Percentiles rank a stretch among this genome's conserved stretches.
These are phyloP conservation scores for Musa itinerans DNA, from an alignment of 176 grass and related monocot species.

Conservation along the genomic window DNA sequence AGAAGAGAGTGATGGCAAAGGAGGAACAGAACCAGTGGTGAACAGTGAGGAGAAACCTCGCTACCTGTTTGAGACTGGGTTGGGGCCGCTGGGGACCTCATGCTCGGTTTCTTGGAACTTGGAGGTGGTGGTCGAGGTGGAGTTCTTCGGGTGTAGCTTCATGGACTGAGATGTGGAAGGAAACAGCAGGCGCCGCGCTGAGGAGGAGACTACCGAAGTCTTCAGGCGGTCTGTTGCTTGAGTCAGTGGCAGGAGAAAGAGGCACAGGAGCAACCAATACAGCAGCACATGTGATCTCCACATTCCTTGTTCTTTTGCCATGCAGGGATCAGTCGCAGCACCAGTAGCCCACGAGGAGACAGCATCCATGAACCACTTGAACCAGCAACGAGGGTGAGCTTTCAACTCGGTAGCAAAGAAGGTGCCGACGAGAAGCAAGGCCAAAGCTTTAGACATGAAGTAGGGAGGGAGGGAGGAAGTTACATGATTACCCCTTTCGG, in stretches of 20 bases:
- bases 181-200: neutral
- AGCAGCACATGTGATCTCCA: neutral
- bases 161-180: neutral
- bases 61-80: conserved; percentile 2
- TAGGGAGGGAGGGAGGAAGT: too few species aligned
- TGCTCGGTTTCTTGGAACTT: neutral
- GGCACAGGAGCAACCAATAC: neutral
- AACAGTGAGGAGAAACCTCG: neutral
- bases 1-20: too few species aligned
- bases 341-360: too few species aligned
- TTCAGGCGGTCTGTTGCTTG: neutral
- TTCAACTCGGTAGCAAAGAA: too few species aligned
- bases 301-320: neutral
- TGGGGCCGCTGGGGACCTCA: neutral
- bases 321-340: neutral
- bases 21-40: too few species aligned
- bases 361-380: neutral
- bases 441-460: too few species aligned
- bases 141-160: too few species aligned
- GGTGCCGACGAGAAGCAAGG: too few species aligned
- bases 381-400: neutral
- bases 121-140: neutral
- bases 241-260: neutral
- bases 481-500: too few species aligned
- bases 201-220: neutral